Base-by-base conservation (phyloP, 768 basidiomycete genomes). In the Leccinellum albellum region DNA sequence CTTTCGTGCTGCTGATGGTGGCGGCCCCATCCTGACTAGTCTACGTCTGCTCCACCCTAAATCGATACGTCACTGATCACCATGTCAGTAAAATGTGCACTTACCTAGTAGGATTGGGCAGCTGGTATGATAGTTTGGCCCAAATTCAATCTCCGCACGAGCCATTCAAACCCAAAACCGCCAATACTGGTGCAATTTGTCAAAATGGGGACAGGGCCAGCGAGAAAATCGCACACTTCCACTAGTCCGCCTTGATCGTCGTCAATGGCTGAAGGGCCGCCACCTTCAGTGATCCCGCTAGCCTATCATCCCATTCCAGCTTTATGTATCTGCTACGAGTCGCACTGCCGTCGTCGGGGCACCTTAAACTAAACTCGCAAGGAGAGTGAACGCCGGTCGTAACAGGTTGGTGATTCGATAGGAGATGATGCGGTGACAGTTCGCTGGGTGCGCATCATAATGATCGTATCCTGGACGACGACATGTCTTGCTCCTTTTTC, bases 391-490 rank as follows among this genome's bases (percentile, higher is more conserved):
- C 12, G 47, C 28, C 47, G 47, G 29, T 31, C 20, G 29, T 14
- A 13, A 31, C 20, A 24, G 12, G 44, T 9, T 45, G n/a, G 6
- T 49, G 29, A 20, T 31, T 29, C 29, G 48, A 26, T 48, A 28
- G 47, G 47, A 48, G 40, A 21, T 47, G 46, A 47, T 48, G 47
- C 15, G 48, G 29, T 49, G 48, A 49, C 40, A 42, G 40, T 13
- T 20, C 20, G 40, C 20, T 49, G 29, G 17, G n/a, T 24, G 10
- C 29, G 28, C 24, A n/a, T 42, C 17, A 20, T 20, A 8, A 49
- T 49, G 50, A 51, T 51, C 50, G 50, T 51, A 51, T 51, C 50
- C 50, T 51, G 50, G 50, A 51, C 50, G 49, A 48, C 47, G n/a
- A 20, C n/a, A 40, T 20, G 37, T 40, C 37, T 40, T n/a, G 37